Evolutionary conservation across 2,329 filamentous ascomycete species (phyloP).

Genomic region (Aureobasidium sp.): DNA sequence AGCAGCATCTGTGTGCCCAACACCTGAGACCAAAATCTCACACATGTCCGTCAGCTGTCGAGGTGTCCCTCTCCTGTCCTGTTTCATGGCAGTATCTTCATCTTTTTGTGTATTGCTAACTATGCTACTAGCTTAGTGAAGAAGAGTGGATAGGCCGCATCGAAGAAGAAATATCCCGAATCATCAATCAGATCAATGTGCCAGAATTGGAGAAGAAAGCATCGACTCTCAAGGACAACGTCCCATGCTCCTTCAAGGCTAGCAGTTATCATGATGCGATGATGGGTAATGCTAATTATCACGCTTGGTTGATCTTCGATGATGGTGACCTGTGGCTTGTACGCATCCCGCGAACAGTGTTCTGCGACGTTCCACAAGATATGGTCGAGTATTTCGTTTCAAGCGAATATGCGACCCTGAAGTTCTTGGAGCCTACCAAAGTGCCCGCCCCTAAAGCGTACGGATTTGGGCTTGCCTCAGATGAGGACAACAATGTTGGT

Average conservation of each 20-base stretch:
- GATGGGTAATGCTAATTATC: not conserved
- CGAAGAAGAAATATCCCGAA: not conserved
- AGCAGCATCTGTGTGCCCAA: not conserved
- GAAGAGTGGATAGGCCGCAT: not conserved
- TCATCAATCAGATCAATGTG: not conserved
- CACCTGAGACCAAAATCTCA: not conserved
- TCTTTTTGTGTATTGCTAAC: not conserved
- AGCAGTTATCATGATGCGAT: not conserved
- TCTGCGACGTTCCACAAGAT: not conserved
- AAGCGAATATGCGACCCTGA: conserved; percentile 7
- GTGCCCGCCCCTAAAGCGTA: not conserved
- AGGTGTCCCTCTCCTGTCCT: not conserved
- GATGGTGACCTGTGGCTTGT: not conserved
- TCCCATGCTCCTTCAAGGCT: not conserved
- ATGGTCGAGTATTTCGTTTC: conserved; percentile 9
- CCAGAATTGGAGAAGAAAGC: not conserved
- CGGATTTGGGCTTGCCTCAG: not conserved
- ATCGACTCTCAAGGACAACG: not conserved
- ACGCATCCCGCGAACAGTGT: not conserved
- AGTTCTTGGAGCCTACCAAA: not conserved
- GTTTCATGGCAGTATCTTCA: not conserved
- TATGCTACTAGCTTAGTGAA: not conserved
- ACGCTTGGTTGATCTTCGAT: not conserved
- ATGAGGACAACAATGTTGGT: not conserved
- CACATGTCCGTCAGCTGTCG: not conserved